phyloP scores from a whole-genome alignment of 1,284 basidiomycete genomes.

The Coniophora puteana region DNA sequence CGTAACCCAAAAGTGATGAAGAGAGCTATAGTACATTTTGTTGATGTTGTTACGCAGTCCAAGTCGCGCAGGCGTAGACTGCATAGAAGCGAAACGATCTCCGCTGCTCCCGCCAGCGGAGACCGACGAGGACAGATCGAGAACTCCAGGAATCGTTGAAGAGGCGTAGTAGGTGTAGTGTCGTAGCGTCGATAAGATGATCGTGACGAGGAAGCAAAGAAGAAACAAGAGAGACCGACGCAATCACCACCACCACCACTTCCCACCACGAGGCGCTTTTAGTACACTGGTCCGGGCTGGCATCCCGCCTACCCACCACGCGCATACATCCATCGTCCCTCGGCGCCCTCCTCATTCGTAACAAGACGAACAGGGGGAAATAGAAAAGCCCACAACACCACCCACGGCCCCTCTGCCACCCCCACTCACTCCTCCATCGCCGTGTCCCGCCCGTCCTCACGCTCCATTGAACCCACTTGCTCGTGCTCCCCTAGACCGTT shows the following conservation, averaged over 20 bases:
- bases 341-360: neutral
- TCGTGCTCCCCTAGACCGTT: constrained; percentile 7
- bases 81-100: too few species aligned
- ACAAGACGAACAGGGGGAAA: too few species aligned
- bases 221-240: neutral
- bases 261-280: neutral
- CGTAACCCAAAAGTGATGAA: too few species aligned
- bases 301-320: neutral
- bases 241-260: neutral
- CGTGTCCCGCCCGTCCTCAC: constrained; percentile 7
- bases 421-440: constrained; percentile 7
- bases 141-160: too few species aligned
- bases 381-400: neutral
- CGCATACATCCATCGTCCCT: constrained; percentile 7
- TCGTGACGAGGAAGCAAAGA: neutral
- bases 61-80: too few species aligned
- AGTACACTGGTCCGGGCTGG: neutral
- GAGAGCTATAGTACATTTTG: too few species aligned
- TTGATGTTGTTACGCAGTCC: too few species aligned
- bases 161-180: too few species aligned
- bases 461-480: constrained; percentile 7
- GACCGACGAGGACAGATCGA: too few species aligned
- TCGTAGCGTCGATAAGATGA: constrained; percentile 7
- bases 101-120: too few species aligned
- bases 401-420: constrained; percentile 2